Base-by-base conservation (phyloP, 345 rosid species). In the Aethionema arabicum region DNA sequence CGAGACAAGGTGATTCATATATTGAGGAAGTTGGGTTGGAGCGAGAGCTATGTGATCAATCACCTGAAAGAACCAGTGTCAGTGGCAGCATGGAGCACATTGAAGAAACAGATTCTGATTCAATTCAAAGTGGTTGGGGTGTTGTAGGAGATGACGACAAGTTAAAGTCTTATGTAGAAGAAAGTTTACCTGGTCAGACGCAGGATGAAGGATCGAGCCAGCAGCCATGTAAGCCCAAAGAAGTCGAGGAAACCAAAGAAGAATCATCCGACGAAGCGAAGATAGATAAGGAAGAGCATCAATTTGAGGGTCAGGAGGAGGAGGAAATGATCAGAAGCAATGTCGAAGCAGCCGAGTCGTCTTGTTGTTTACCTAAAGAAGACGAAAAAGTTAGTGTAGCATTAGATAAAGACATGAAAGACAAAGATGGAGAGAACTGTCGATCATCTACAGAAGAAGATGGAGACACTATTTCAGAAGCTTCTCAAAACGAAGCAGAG, bases 81-180 rank as follows among this genome's bases (percentile, higher is more conserved):
- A 46, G 65, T 56, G 50, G 61, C 55, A 69, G 71, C 63, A 66
- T 41, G 16, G 83, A 76, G 53, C 65, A 44, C 57, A 38, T 63
- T 69, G 84, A 78, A 41, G 84, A 81, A 48, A 56, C 62, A 61
- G 69, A 50, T 56, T 63, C 70, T 69, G 77, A 76, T 66, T 61
- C 72, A 38, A 77, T 74, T 67, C 75, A 71, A 63, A 69, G 63
- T 43, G 56, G 77, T 32, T 58, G 69, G 73, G 76, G 76, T 30
- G 63, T 47, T 12, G 37, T 65, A 42, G 74, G 68, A 35, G 70
- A 63, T 72, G 76, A 74, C 1, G 52, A 59, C 45, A 54, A 61
- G 10, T 42, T 45, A 29, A 39, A 63, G 54, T 47, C 47, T 37
- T 54, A 45, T 55, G 62, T 44, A 6, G 54, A 55, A 31, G 62